phyloP scores from a whole-genome alignment of 2,329 filamentous ascomycete species.

The Aspergillus sp. region DNA sequence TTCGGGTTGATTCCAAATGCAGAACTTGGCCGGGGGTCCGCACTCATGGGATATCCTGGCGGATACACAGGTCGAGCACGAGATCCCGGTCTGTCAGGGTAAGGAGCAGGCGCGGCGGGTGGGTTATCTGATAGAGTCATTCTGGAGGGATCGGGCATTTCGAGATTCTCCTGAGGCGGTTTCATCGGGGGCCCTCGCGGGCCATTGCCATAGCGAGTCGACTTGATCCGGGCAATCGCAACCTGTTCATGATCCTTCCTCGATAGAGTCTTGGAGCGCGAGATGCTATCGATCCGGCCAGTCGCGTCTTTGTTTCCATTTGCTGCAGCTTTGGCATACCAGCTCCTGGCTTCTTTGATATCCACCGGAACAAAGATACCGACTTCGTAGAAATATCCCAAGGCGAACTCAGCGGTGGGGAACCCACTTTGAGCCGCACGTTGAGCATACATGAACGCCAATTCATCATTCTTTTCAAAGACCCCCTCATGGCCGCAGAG shows the following conservation, averaged over 20 bases:
- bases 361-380: slow-evolving; percentile 88
- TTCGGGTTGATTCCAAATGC: slow-evolving; percentile 53
- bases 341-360: slow-evolving; percentile 75
- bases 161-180: slow-evolving; percentile 44
- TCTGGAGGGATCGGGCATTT: slow-evolving; percentile 52
- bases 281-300: slow-evolving; percentile 78
- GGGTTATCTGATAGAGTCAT: slow-evolving; percentile 42
- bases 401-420: slow-evolving; percentile 88
- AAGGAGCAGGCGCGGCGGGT: slow-evolving; percentile 42
- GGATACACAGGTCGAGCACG: slow-evolving; percentile 37
- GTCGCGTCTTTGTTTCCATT: slow-evolving; percentile 90
- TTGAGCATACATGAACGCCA: slow-evolving; percentile 88
- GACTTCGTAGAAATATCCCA: slow-evolving; percentile 97
- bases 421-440: slow-evolving; percentile 80
- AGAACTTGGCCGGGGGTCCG: slow-evolving; percentile 46
- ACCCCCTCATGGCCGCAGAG: slow-evolving; percentile 90
- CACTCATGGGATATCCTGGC: slow-evolving; percentile 34
- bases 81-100: slow-evolving; percentile 41
- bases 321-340: slow-evolving; percentile 87
- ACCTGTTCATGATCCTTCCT: slow-evolving; percentile 92
- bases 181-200: slow-evolving; percentile 43
- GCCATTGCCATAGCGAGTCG: slow-evolving; percentile 67
- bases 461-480: slow-evolving; percentile 92
- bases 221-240: slow-evolving; percentile 84
- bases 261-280: slow-evolving; percentile 78